A percentile compares a stretch with the other conserved stretches of the same genome.
These are phyloP conservation scores for Conringia planisiliqua DNA, from an alignment of 345 rosid genomes.

Conservation along the genomic window DNA sequence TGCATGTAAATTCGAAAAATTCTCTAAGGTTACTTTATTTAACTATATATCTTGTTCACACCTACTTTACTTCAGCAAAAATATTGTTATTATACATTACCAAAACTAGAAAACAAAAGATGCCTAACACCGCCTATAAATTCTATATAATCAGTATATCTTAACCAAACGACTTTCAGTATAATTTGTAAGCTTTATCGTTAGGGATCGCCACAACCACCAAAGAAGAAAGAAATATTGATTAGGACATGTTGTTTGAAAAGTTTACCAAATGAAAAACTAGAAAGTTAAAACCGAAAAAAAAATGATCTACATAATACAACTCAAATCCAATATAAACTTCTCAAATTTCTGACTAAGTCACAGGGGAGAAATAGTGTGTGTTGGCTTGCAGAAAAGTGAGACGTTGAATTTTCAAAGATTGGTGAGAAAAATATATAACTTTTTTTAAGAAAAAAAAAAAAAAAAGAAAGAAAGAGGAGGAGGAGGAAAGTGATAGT, in stretches of 20 bases:
- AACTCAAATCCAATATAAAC: constrained; percentile 12
- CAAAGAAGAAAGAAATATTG: background rate
- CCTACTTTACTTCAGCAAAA: background rate
- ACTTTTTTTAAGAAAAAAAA: background rate
- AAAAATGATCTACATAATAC: background rate
- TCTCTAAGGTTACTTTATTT: background rate
- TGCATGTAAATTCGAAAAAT: background rate
- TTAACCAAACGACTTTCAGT: background rate
- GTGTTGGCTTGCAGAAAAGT: background rate
- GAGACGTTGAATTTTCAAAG: constrained; percentile 15
- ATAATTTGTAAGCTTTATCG: background rate
- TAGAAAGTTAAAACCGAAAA: background rate
- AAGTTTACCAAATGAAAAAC: background rate
- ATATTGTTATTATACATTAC: constrained; percentile 5
- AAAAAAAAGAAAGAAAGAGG: background rate
- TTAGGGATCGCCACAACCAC: constrained; percentile 3
- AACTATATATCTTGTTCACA: background rate
- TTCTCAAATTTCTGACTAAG: background rate
- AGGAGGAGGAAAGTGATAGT: background rate
- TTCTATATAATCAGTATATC: background rate
- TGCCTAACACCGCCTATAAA: background rate
- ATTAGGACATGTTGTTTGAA: background rate
- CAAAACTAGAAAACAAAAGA: background rate
- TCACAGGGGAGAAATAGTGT: background rate
- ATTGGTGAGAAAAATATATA: background rate